Percentiles rank a stretch among this genome's conserved stretches.
These are phyloP conservation scores for Jamesozyma gamospora DNA, from an alignment of 805 yeast species.

Conservation along the genomic window DNA sequence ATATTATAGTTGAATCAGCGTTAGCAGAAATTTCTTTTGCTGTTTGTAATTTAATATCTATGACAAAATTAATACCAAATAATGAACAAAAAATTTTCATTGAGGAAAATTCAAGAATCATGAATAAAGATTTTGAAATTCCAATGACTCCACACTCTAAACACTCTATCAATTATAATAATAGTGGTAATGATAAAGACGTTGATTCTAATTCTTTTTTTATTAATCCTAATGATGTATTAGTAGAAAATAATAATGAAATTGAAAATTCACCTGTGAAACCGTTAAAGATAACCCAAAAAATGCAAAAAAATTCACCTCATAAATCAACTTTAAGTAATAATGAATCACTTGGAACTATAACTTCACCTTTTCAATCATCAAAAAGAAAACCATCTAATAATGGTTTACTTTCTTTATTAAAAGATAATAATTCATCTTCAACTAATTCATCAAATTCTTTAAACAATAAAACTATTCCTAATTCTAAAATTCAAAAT, in stretches of 20 bases:
- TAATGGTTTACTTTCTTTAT: constrained; percentile 17
- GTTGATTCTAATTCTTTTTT: too few relatives aligned
- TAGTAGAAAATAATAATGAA: neutral
- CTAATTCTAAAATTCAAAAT: too few relatives aligned
- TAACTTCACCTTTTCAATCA: neutral
- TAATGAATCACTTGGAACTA: constrained; percentile 3
- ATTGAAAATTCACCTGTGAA: constrained; percentile 37
- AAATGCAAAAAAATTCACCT: too few relatives aligned
- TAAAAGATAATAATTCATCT: constrained; percentile 5
- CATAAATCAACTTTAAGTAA: too few relatives aligned
- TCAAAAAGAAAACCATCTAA: constrained; percentile 21
- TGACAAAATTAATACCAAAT: constrained; percentile 4
- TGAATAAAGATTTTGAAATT: too few relatives aligned
- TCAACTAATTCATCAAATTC: too few relatives aligned
- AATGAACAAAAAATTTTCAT: neutral
- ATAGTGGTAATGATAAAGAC: too few relatives aligned
- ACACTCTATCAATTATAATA: too few relatives aligned
- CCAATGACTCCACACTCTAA: too few relatives aligned
- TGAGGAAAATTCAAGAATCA: too few relatives aligned
- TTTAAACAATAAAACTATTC: too few relatives aligned
- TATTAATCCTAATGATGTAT: constrained; percentile 1
- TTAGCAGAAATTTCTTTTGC: constrained; percentile 61
- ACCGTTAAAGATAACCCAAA: constrained; percentile 60
- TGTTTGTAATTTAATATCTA: constrained; percentile 47
- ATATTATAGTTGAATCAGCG: constrained; percentile 60